Percentiles rank a stretch among this genome's conserved stretches.
phyloP scores from a whole-genome alignment of 768 basidiomycete genomes.

The Boletellus ananiceps region DNA sequence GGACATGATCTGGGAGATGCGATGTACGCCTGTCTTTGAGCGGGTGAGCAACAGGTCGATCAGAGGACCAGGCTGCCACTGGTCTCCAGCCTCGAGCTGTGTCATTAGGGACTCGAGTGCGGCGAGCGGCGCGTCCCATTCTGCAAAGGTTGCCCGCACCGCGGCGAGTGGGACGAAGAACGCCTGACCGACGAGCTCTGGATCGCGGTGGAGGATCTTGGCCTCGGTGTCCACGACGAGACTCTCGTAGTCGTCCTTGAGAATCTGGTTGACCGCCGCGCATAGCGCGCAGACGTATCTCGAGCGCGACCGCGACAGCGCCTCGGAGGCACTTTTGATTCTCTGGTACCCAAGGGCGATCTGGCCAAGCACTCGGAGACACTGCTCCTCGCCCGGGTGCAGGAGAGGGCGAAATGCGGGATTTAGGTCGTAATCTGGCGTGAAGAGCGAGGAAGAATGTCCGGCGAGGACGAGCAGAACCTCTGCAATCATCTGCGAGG shows the following conservation, averaged over 20 bases:
- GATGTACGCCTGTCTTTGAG: slow-evolving; percentile 74
- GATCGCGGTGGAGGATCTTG: slow-evolving; percentile 70
- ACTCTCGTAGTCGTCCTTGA: slow-evolving; percentile 75
- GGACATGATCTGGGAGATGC: slow-evolving; percentile 65
- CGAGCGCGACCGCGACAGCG: slow-evolving; percentile 54
- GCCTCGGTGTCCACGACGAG: slow-evolving; percentile 79
- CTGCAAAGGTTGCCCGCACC: slow-evolving; percentile 75
- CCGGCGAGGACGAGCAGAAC: slow-evolving; percentile 82
- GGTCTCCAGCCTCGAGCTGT: slow-evolving; percentile 49
- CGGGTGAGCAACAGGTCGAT: slow-evolving; percentile 74
- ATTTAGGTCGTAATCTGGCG: slow-evolving; percentile 50
- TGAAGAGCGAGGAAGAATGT: slow-evolving; percentile 82
- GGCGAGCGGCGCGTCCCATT: slow-evolving; percentile 85
- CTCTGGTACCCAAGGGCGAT: slow-evolving; percentile 73
- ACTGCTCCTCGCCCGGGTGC: slow-evolving; percentile 86
- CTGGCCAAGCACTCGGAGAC: slow-evolving; percentile 72
- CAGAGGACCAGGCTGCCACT: slow-evolving; percentile 66
- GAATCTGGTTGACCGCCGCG: slow-evolving; percentile 64
- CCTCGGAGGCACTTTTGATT: slow-evolving; percentile 54
- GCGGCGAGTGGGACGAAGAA: slow-evolving; percentile 82
- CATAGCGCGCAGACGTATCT: slow-evolving; percentile 79
- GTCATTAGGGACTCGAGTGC: slow-evolving; percentile 63
- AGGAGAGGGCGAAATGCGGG: slow-evolving; percentile 67
- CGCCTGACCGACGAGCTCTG: slow-evolving; percentile 69
- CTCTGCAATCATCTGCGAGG: slow-evolving; percentile 73